phyloP scores from a whole-genome alignment of 2,329 filamentous ascomycete species.

The Trichoderma sp. region DNA sequence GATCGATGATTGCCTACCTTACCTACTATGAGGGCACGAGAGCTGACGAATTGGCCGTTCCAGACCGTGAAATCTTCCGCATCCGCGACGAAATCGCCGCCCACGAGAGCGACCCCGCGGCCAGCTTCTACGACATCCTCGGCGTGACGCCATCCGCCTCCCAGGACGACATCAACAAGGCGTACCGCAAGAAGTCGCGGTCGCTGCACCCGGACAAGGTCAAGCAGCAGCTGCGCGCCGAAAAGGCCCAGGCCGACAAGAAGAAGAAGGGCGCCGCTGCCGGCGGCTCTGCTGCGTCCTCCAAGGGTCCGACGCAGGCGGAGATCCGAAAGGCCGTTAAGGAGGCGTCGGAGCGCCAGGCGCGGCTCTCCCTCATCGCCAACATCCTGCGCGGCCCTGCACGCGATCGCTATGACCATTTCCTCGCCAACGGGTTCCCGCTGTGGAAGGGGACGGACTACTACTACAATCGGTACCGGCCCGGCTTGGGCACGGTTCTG shows the following conservation, averaged over 20 bases:
- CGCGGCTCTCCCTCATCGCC: conserved; percentile 79
- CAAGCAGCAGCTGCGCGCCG: conserved; percentile 76
- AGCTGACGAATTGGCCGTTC: conserved; percentile 3
- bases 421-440: conserved; percentile 89
- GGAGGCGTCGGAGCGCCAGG: conserved; percentile 78
- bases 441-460: conserved; percentile 97
- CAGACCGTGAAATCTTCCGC: conserved; percentile 97
- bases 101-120: conserved; percentile 73
- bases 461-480: conserved; percentile 94
- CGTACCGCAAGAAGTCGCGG: conserved; percentile 85
- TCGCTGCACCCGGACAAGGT: conserved; percentile 94
- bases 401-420: conserved; percentile 91
- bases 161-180: conserved; percentile 88
- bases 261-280: conserved; percentile 56
- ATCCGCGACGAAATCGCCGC: conserved; percentile 82
- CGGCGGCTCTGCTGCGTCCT: conserved; percentile 29
- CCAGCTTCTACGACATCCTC: conserved; percentile 94
- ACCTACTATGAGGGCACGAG: background rate
- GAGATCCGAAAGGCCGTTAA: conserved; percentile 81
- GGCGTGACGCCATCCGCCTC: conserved; percentile 72
- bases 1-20: background rate
- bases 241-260: conserved; percentile 60
- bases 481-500: conserved; percentile 83
- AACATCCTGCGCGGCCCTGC: conserved; percentile 81
- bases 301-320: conserved; percentile 70